Conservation (phyloP, 2,329 filamentous ascomycete genomes). For the Coniochaeta prunicola region DNA sequence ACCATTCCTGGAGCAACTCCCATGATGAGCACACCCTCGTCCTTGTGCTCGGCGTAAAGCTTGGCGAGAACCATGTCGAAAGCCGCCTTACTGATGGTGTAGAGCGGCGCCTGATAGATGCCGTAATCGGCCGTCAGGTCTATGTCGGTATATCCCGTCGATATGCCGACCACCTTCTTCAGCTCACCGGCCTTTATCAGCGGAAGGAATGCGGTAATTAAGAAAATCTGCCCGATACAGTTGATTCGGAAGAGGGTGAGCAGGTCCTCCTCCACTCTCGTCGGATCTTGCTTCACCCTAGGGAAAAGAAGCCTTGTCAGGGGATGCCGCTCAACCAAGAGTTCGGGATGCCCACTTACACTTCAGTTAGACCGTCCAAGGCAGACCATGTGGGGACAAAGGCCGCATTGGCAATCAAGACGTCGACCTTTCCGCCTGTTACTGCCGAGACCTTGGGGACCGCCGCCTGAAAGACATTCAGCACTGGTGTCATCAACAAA, state of each 20-base stretch:
- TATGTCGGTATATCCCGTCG: neutral
- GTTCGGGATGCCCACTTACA: neutral
- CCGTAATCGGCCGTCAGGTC: conserved; percentile 19
- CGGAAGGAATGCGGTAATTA: neutral
- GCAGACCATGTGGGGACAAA: neutral
- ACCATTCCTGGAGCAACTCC: conserved; percentile 41
- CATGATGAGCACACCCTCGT: conserved; percentile 41
- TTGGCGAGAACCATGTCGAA: conserved; percentile 41
- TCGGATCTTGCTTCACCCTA: neutral
- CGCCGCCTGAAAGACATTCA: neutral
- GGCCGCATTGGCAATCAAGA: neutral
- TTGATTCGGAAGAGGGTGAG: neutral
- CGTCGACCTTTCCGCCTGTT: neutral
- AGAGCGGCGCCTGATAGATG: conserved; percentile 26
- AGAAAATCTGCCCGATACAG: neutral
- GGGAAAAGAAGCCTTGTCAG: neutral
- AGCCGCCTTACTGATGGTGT: conserved; percentile 39
- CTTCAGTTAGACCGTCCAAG: neutral
- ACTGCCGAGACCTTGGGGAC: neutral
- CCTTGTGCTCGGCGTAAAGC: conserved; percentile 35
- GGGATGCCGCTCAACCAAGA: neutral
- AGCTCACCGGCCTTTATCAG: neutral
- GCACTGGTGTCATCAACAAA: neutral
- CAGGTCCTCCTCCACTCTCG: neutral
- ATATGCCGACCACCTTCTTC: neutral